Percentiles rank a stretch among this genome's conserved stretches.
phyloP scores from a whole-genome alignment of 441 rosid genomes.

The Brassica balearica region DNA sequence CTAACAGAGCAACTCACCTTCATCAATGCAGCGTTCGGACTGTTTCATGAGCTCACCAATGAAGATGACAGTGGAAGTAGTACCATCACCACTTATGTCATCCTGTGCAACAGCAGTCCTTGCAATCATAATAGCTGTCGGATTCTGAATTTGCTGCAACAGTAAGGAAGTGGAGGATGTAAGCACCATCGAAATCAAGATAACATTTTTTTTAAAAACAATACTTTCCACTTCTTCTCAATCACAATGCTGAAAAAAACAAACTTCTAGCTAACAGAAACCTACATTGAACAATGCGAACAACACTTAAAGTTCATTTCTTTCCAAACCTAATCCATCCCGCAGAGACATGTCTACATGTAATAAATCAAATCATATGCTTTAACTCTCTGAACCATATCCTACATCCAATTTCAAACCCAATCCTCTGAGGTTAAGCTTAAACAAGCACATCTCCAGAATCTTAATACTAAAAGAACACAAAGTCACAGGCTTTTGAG shows the following conservation, averaged over 20 bases:
- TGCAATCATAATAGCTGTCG: conserved; percentile 96
- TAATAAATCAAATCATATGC: conserved; percentile 11
- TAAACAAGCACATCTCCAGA: background rate
- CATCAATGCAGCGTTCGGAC: conserved; percentile 89
- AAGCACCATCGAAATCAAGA: conserved; percentile 26
- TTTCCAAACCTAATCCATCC: conserved; percentile 11
- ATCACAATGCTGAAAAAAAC: background rate
- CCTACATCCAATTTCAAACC: background rate
- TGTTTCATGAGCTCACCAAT: conserved; percentile 99
- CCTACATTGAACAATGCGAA: conserved; percentile 12
- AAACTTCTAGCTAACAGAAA: conserved; percentile 1
- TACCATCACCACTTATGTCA: conserved; percentile 95
- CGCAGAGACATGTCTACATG: background rate
- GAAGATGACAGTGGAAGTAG: conserved; percentile 92
- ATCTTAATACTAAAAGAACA: conserved; percentile 3
- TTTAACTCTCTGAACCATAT: background rate
- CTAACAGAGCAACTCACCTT: conserved; percentile 58
- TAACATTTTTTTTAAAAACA: background rate
- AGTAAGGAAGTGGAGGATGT: background rate
- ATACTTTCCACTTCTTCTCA: background rate
- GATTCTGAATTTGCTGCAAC: conserved; percentile 96
- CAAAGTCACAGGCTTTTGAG: background rate
- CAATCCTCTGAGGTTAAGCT: conserved; percentile 1
- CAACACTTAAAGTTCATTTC: background rate
- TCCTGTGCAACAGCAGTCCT: conserved; percentile 98